phyloP scores from a whole-genome alignment of 73 alveolate genomes.

The Tetrahymena thermophila region DNA sequence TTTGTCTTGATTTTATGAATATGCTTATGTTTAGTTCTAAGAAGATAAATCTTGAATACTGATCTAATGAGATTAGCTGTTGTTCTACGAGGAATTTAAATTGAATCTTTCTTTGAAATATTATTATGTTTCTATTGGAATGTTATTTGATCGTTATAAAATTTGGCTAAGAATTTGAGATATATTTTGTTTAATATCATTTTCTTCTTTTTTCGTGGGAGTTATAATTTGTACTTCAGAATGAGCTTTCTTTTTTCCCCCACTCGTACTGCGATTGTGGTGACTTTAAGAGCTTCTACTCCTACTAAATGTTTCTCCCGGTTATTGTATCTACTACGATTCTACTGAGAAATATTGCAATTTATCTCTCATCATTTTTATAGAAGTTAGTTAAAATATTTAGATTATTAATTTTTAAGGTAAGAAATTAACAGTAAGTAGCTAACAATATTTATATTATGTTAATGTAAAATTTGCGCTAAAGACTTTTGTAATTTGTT shows the following conservation, averaged over 20 bases:
- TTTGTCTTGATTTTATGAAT: background rate
- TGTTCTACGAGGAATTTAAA: background rate
- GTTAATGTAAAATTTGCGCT: background rate
- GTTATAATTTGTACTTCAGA: background rate
- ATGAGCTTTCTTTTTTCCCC: background rate
- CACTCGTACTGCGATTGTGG: background rate
- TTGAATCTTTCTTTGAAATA: background rate
- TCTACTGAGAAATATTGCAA: background rate
- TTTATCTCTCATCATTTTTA: background rate
- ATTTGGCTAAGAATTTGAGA: background rate
- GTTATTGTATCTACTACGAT: background rate
- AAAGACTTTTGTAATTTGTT: background rate
- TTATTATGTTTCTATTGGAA: background rate
- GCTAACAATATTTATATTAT: too few relatives aligned
- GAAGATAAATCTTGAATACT: background rate
- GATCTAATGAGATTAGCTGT: background rate
- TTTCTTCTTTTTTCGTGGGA: background rate
- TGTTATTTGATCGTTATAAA: background rate
- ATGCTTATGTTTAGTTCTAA: background rate
- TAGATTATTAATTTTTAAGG: background rate
- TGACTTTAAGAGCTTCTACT: background rate
- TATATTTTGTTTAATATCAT: background rate
- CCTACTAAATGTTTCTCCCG: background rate
- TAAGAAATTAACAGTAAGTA: background rate
- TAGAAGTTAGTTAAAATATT: background rate